Base-by-base conservation (phyloP, 1,284 basidiomycete genomes). In the Microbotryum silenes-acaulis region DNA sequence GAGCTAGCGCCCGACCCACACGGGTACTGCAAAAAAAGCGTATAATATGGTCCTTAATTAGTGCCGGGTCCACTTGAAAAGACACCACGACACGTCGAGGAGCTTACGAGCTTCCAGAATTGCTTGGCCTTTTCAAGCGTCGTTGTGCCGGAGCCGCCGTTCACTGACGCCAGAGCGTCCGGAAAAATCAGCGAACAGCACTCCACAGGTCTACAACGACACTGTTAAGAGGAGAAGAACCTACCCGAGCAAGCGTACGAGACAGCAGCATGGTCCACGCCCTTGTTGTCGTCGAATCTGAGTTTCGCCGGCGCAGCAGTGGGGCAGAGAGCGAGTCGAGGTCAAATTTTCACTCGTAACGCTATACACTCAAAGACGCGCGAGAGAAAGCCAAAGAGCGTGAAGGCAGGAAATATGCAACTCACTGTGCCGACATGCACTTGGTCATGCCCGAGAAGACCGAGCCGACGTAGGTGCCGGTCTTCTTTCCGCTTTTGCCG, bases 101-200 rank as follows among this genome's bases (percentile, higher is more conserved):
- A 57, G 9, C 60, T 44, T n/a, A 63, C 54, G n/a, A 58, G n/a
- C n/a, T 57, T 50, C 65, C 65, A 66, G 47, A 63, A 61, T 45
- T 66, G 65, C 48, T 66, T 66, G 9, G 62, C 61, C 8, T 60
- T 52, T 45, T 66, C 65, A 49, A 66, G 65, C 18, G 59, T 46
- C 44, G 63, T 62, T 14, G 59, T 54, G n/a, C 65, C 65, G 49
- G 37, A 21, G 4, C 42, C 47, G 23, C 61, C 65, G 29, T 61
- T 62, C 51, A 61, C 51, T 54, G 33, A 50, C 20, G n/a, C 44
- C 31, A 31, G 47, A 18, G 37, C 37, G 16, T 8, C 3, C 37
- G 37, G 37, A 42, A 42, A 12, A 42, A 14, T 42, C 6, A 42
- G 37, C 37, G 37, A 42, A 18, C 37, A 42, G 37, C 37, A 42